These are phyloP conservation scores for Trichosanthes cucumerina DNA, from an alignment of 306 rosid species.

Conservation along the genomic window DNA sequence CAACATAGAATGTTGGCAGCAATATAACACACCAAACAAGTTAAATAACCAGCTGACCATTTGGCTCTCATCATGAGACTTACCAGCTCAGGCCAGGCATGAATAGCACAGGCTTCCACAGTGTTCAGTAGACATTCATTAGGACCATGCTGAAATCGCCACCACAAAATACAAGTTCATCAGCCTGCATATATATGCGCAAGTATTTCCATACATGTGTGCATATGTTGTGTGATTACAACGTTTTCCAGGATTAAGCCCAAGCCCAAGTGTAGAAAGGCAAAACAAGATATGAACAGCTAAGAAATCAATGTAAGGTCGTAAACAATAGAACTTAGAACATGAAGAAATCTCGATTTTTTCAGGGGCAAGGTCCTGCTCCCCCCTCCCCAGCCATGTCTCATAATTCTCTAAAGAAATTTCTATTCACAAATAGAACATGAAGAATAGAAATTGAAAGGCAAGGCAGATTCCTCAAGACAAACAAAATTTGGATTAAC, in stretches of 20 bases:
- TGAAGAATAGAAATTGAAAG: not conserved
- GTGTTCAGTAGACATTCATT: conserved; percentile 75
- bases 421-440: not conserved
- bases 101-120: conserved; percentile 75
- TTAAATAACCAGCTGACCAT: not conserved
- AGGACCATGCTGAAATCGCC: conserved; percentile 66
- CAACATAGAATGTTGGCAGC: not conserved
- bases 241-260: not conserved
- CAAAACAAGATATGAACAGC: not conserved
- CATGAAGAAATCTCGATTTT: not conserved
- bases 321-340: not conserved
- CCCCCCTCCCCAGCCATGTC: not conserved
- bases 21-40: not conserved
- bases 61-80: conserved; percentile 4
- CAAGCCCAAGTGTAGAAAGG: not conserved
- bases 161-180: conserved; percentile 6
- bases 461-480: not conserved
- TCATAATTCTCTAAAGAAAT: not conserved
- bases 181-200: not conserved
- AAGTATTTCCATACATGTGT: not conserved
- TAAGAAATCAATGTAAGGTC: not conserved
- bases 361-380: not conserved
- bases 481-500: not conserved
- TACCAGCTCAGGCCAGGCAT: conserved; percentile 71
- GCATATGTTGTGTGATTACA: not conserved